phyloP scores from a whole-genome alignment of 2,329 filamentous ascomycete species.

The Rutstroemia sp. region DNA sequence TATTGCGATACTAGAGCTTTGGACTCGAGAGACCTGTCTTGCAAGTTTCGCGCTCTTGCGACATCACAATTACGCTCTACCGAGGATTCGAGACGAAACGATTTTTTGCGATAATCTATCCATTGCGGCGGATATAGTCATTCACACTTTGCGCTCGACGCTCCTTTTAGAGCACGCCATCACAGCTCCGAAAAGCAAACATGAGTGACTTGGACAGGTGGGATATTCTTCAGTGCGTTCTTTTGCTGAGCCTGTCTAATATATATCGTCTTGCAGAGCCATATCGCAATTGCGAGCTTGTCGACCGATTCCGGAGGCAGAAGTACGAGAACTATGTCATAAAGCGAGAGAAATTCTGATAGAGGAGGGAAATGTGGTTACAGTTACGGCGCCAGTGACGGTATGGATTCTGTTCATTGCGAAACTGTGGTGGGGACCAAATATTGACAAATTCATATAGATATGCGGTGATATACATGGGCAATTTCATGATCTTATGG shows the following conservation, averaged over 20 bases:
- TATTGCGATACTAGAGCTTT: background rate
- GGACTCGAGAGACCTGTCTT: background rate
- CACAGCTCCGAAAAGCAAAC: constrained; percentile 19
- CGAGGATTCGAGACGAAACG: background rate
- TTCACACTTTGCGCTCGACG: background rate
- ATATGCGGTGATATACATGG: constrained; percentile 97
- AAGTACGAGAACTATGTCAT: constrained; percentile 95
- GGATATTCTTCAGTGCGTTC: background rate
- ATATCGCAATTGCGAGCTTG: constrained; percentile 94
- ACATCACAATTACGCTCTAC: background rate
- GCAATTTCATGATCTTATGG: constrained; percentile 96
- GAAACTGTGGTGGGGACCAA: background rate
- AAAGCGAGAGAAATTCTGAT: constrained; percentile 94
- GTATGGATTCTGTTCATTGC: constrained; percentile 37
- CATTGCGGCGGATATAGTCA: background rate
- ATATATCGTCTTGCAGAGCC: constrained; percentile 48
- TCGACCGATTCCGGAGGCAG: constrained; percentile 87
- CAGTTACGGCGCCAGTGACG: constrained; percentile 89
- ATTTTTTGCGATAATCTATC: background rate
- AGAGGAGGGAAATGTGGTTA: constrained; percentile 95
- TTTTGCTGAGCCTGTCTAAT: constrained; percentile 4
- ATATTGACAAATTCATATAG: constrained; percentile 32
- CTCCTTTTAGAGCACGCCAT: background rate
- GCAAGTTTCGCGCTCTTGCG: background rate
- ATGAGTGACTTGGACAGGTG: constrained; percentile 97